phyloP scores from a whole-genome alignment of 208 protist genomes.

The Porcisia deanei region DNA sequence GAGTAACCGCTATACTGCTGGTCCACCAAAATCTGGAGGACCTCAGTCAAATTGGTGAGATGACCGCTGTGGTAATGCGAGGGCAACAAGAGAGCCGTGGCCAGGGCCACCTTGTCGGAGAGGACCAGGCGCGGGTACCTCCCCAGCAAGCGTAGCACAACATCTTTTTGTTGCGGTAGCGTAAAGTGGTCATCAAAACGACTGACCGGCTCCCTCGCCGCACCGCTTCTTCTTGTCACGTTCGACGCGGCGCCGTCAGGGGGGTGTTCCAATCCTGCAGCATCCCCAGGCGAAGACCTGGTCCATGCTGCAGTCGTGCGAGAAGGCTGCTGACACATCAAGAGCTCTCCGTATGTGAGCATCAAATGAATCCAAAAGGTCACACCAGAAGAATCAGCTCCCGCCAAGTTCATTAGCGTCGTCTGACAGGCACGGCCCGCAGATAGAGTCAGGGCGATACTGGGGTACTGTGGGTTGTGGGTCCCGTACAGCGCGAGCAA shows the following conservation, averaged over 20 bases:
- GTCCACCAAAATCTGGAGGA: constrained; percentile 45
- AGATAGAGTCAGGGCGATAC: constrained; percentile 58
- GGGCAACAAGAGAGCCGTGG: constrained; percentile 51
- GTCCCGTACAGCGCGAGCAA: constrained; percentile 54
- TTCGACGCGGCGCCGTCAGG: background rate
- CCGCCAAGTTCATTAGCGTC: constrained; percentile 11
- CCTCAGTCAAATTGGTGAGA: constrained; percentile 34
- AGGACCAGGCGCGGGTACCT: constrained; percentile 47
- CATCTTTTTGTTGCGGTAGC: constrained; percentile 27
- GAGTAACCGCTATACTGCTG: constrained; percentile 41
- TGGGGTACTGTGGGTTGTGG: constrained; percentile 58
- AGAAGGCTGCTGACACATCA: constrained; percentile 13
- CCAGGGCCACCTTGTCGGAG: constrained; percentile 57
- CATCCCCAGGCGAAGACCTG: background rate
- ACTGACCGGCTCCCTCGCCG: background rate
- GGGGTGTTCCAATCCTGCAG: background rate
- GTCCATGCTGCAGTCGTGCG: background rate
- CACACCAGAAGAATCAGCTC: constrained; percentile 28
- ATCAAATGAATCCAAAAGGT: constrained; percentile 67
- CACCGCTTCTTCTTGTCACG: background rate
- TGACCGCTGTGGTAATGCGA: constrained; percentile 36
- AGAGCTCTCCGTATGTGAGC: constrained; percentile 44
- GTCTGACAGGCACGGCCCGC: constrained; percentile 27
- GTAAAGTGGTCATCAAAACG: constrained; percentile 24
- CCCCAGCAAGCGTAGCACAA: constrained; percentile 34